Conservation (phyloP, 306 rosid genomes). For the Medicago lupulina region DNA sequence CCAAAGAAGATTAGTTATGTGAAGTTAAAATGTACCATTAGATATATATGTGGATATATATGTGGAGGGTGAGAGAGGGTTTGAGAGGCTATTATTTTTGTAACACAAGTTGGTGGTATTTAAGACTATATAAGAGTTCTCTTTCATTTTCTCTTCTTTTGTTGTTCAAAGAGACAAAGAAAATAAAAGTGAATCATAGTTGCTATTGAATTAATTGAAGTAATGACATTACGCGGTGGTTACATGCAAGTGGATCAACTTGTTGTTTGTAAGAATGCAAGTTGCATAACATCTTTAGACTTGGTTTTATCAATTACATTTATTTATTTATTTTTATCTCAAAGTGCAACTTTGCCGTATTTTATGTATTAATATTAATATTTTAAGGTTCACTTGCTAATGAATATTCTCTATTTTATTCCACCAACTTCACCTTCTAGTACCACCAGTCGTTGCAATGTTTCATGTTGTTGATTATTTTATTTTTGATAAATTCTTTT, state of each 20-base stretch:
- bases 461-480: background rate
- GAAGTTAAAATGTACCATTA: background rate
- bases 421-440: slow-evolving; percentile 34
- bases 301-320: slow-evolving; percentile 36
- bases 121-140: background rate
- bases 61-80: slow-evolving; percentile 9
- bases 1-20: slow-evolving; percentile 13
- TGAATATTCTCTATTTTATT: slow-evolving; percentile 24
- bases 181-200: slow-evolving; percentile 5
- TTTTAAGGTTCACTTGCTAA: slow-evolving; percentile 21
- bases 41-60: slow-evolving; percentile 29
- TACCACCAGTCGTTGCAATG: slow-evolving; percentile 6
- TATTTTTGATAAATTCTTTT: background rate
- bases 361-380: slow-evolving; percentile 4
- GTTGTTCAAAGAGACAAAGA: slow-evolving; percentile 3
- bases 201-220: slow-evolving; percentile 46
- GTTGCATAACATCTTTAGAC: slow-evolving; percentile 71
- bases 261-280: slow-evolving; percentile 49
- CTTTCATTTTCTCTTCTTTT: slow-evolving; percentile 6
- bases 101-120: slow-evolving; percentile 30
- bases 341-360: slow-evolving; percentile 50
- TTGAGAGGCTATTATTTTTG: slow-evolving; percentile 37
- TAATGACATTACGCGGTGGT: slow-evolving; percentile 59
- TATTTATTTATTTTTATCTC: slow-evolving; percentile 35
- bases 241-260: slow-evolving; percentile 85